Conservation (phyloP, 2,329 filamentous ascomycete genomes). For the Aureobasidium sp. region DNA sequence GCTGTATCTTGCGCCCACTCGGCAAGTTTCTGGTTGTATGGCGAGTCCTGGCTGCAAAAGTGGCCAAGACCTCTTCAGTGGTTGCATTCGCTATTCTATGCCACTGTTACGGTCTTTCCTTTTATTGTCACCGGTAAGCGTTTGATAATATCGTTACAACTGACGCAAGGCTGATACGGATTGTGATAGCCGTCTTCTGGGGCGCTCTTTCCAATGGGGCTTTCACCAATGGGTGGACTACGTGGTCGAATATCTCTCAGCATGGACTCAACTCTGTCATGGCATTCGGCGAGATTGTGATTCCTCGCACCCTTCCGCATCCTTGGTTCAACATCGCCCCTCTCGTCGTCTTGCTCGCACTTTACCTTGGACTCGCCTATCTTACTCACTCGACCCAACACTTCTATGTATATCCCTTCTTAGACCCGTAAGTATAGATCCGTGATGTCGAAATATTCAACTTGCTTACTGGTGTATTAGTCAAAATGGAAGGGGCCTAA, state of each 20-base stretch:
- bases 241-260: slow-evolving; percentile 57
- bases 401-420: slow-evolving; percentile 70
- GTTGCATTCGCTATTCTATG: slow-evolving; percentile 34
- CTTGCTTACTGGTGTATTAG: slow-evolving; percentile 18
- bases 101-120: slow-evolving; percentile 34
- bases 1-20: slow-evolving; percentile 60
- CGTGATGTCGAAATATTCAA: background rate
- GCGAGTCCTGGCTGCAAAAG: slow-evolving; percentile 28
- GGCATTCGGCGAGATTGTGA: slow-evolving; percentile 64
- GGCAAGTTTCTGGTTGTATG: slow-evolving; percentile 46
- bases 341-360: slow-evolving; percentile 58
- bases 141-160: background rate
- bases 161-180: background rate
- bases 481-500: slow-evolving; percentile 36
- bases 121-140: slow-evolving; percentile 36
- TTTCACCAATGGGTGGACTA: slow-evolving; percentile 28
- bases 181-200: slow-evolving; percentile 34
- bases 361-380: slow-evolving; percentile 68
- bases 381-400: slow-evolving; percentile 59
- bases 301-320: slow-evolving; percentile 56
- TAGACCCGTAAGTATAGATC: slow-evolving; percentile 45
- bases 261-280: slow-evolving; percentile 67
- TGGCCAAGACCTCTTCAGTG: slow-evolving; percentile 31
- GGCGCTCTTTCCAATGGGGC: slow-evolving; percentile 27
- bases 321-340: slow-evolving; percentile 59